Percentiles rank a stretch among this genome's conserved stretches.
Evolutionary conservation across 805 yeast species (phyloP).

Genomic region (Kregervanrija pseudodelftensis): DNA sequence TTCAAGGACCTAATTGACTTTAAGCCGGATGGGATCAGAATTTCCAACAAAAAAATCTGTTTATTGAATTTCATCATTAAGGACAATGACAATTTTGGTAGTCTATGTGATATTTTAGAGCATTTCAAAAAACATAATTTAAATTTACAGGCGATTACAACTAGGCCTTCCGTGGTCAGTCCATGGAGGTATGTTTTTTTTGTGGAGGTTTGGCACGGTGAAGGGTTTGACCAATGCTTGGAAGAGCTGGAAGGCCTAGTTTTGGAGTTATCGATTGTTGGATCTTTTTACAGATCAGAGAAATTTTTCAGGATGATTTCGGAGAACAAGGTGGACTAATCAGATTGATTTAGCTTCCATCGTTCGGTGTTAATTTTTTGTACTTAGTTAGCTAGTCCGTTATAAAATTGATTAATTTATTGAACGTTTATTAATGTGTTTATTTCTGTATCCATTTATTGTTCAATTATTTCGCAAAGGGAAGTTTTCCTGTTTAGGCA

Average conservation of each 20-base stretch:
- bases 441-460: too few relatives aligned
- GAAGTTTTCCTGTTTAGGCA: too few relatives aligned
- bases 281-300: slow-evolving; percentile 30
- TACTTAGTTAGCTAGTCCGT: too few relatives aligned
- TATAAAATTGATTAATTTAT: too few relatives aligned
- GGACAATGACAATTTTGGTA: slow-evolving; percentile 62
- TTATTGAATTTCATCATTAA: slow-evolving; percentile 59
- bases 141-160: slow-evolving; percentile 64
- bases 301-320: slow-evolving; percentile 22
- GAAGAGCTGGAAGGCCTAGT: slow-evolving; percentile 37
- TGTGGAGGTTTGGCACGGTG: slow-evolving; percentile 50
- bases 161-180: slow-evolving; percentile 62
- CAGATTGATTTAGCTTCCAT: too few relatives aligned
- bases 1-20: not conserved
- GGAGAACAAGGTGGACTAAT: too few relatives aligned
- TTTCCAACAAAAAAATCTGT: slow-evolving; percentile 32
- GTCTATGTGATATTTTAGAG: slow-evolving; percentile 58
- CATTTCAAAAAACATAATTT: slow-evolving; percentile 48
- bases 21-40: slow-evolving; percentile 1
- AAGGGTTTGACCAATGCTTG: slow-evolving; percentile 29
- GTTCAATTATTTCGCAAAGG: too few relatives aligned
- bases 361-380: too few relatives aligned
- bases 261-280: slow-evolving; percentile 49
- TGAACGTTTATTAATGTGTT: too few relatives aligned
- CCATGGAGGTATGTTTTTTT: slow-evolving; percentile 83